Evolutionary conservation across 495 filamentous ascomycete genomes (phyloP).

Genomic region (Xylaria acuta): DNA sequence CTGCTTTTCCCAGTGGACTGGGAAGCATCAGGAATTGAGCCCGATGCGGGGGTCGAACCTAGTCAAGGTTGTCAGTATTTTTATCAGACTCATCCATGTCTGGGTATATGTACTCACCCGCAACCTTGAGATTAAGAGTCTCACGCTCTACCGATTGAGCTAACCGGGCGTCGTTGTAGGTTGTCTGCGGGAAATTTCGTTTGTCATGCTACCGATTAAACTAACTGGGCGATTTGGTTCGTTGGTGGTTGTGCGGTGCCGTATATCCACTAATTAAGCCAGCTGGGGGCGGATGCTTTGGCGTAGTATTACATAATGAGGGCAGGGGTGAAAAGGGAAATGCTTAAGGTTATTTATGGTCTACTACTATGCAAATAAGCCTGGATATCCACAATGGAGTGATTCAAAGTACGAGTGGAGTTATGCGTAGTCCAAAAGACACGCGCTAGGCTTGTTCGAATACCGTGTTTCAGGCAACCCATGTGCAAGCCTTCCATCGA

Average conservation of each 20-base stretch:
- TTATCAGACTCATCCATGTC: background rate
- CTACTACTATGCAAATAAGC: background rate
- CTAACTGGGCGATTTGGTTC: conserved; percentile 55
- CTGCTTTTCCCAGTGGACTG: conserved; percentile 24
- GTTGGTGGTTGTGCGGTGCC: conserved; percentile 3
- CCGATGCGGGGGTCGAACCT: conserved; percentile 57
- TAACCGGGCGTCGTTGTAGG: conserved; percentile 53
- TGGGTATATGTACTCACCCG: conserved; percentile 46
- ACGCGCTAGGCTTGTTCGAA: conserved; percentile 16
- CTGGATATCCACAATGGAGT: background rate
- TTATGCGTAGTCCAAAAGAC: too few relatives aligned
- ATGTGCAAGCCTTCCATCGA: conserved; percentile 3
- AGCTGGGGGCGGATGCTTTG: background rate
- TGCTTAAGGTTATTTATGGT: too few relatives aligned
- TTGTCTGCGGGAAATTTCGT: background rate
- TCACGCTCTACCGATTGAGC: conserved; percentile 86
- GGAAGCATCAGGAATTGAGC: conserved; percentile 46
- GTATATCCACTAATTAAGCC: background rate
- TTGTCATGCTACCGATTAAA: conserved; percentile 69
- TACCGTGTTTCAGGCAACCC: conserved; percentile 3
- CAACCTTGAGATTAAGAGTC: conserved; percentile 82
- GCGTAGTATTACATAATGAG: conserved; percentile 2
- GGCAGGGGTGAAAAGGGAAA: background rate
- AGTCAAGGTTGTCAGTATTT: background rate
- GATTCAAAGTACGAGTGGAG: background rate